A percentile compares a stretch with the other conserved stretches of the same genome.
phyloP scores from a whole-genome alignment of 441 rosid genomes.

The Pelargonium citronellum region DNA sequence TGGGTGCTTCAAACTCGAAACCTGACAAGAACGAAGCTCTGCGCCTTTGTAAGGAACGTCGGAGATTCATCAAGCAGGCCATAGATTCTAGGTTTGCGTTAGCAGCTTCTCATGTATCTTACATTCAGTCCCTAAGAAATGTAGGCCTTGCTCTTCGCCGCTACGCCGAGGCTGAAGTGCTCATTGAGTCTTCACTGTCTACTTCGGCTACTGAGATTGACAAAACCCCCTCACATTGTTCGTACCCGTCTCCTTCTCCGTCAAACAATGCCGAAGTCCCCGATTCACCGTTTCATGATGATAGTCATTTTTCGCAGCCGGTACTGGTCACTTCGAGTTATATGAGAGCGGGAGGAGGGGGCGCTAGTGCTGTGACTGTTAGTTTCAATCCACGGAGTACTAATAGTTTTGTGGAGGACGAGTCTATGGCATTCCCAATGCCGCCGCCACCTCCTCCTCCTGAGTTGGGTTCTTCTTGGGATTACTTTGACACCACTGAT shows the following conservation, averaged over 20 bases:
- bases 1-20: constrained; percentile 78
- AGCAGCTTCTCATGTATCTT: constrained; percentile 85
- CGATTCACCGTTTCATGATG: constrained; percentile 57
- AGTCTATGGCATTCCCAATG: constrained; percentile 32
- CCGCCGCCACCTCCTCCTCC: constrained; percentile 51
- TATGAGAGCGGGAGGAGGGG: constrained; percentile 37
- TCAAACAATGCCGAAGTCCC: constrained; percentile 42
- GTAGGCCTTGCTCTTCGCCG: constrained; percentile 68
- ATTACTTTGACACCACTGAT: constrained; percentile 63
- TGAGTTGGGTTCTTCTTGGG: constrained; percentile 65
- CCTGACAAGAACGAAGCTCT: constrained; percentile 51
- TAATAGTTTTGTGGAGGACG: constrained; percentile 40
- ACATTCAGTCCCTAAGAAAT: constrained; percentile 64
- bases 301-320: constrained; percentile 33
- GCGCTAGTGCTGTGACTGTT: constrained; percentile 43
- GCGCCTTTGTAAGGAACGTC: constrained; percentile 67
- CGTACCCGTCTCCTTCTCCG: constrained; percentile 64
- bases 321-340: constrained; percentile 39
- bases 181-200: constrained; percentile 56
- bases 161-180: constrained; percentile 63
- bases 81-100: constrained; percentile 73
- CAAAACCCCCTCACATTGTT: constrained; percentile 66
- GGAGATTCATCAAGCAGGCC: constrained; percentile 62
- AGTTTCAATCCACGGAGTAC: constrained; percentile 39
- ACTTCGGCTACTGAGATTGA: constrained; percentile 66